phyloP scores from a whole-genome alignment of 1,139 yeast species.

The Taphrina wiesneri region DNA sequence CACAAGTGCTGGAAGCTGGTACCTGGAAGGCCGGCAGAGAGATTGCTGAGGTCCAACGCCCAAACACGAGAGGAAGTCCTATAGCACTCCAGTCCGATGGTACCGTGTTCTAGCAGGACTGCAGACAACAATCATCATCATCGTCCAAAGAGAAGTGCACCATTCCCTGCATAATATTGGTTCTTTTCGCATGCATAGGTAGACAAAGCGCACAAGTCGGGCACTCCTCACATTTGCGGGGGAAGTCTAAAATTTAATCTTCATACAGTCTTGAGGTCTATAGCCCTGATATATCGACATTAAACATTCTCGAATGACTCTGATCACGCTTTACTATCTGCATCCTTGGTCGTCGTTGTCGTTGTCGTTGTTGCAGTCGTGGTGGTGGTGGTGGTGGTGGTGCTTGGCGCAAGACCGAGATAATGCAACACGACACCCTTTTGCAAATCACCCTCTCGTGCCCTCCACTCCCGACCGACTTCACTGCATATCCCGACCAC shows the following conservation, averaged over 20 bases:
- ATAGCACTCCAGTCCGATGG: conserved; percentile 61
- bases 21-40: conserved; percentile 64
- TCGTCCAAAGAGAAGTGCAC: neutral
- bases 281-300: too few species aligned
- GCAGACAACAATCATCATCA: neutral
- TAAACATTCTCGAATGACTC: too few species aligned
- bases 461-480: conserved; percentile 22
- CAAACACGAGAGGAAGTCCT: conserved; percentile 58
- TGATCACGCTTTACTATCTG: too few species aligned
- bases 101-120: conserved; percentile 47
- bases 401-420: neutral
- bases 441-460: conserved; percentile 22
- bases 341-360: neutral
- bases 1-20: conserved; percentile 65
- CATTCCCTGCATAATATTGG: neutral
- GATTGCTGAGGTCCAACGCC: conserved; percentile 54
- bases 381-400: neutral
- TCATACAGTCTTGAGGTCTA: neutral
- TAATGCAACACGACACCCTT: conserved; percentile 16
- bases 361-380: neutral
- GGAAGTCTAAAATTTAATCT: neutral
- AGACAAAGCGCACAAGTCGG: neutral
- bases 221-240: neutral
- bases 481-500: neutral
- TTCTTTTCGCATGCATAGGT: neutral